Evolutionary conservation across 2,329 filamentous ascomycete genomes (phyloP).

Genomic region (Cordyceps javanica): DNA sequence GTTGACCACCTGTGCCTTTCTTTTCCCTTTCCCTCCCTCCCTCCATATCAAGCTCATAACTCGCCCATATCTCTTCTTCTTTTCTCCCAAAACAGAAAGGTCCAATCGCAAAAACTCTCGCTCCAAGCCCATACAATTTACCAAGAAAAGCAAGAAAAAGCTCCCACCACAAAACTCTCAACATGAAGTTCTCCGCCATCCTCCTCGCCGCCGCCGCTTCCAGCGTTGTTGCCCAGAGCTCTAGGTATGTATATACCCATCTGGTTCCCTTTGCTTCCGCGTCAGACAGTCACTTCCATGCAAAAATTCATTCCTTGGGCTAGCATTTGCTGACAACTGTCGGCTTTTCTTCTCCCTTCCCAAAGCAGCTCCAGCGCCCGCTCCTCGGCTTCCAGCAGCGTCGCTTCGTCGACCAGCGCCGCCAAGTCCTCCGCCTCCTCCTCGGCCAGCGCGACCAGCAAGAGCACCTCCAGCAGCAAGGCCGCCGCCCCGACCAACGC

Average conservation of each 20-base stretch:
- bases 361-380: not conserved
- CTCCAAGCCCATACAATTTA: not conserved
- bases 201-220: constrained; percentile 1
- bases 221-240: not conserved
- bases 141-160: too few species aligned
- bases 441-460: not conserved
- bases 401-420: not conserved
- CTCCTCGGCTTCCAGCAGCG: not conserved
- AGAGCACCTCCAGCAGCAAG: not conserved
- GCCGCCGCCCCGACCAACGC: constrained; percentile 1
- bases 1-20: not conserved
- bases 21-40: not conserved
- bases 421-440: not conserved
- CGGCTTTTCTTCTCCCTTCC: not conserved
- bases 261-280: not conserved
- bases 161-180: not conserved
- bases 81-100: too few species aligned
- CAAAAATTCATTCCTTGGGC: not conserved
- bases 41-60: not conserved
- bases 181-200: constrained; percentile 2
- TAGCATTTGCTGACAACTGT: not conserved
- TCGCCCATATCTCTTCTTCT: not conserved
- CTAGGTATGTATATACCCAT: not conserved
- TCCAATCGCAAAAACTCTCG: not conserved
- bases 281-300: too few species aligned